Conservation (phyloP, 345 rosid species). For the Salix suchowensis region DNA sequence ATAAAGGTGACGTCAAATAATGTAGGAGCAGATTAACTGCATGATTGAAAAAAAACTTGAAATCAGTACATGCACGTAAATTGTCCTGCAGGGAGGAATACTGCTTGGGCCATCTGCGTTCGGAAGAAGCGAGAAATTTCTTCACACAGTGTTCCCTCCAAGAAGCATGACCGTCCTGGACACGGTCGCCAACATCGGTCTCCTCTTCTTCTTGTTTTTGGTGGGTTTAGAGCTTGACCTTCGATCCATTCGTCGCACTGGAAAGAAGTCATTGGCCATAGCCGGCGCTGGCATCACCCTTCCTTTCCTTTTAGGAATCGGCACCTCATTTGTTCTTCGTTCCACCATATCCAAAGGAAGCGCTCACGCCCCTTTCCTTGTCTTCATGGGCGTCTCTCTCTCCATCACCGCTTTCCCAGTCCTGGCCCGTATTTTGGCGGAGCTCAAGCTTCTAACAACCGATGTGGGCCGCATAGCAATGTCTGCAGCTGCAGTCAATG, state of each 20-base stretch:
- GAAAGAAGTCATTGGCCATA: conserved; percentile 51
- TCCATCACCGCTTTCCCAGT: conserved; percentile 52
- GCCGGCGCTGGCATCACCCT: conserved; percentile 62
- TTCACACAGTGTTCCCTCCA: conserved; percentile 46
- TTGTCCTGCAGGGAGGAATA: conserved; percentile 59
- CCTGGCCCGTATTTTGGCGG: conserved; percentile 44
- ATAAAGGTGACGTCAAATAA: too few relatives aligned
- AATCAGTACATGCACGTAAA: not conserved
- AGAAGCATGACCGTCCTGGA: conserved; percentile 66
- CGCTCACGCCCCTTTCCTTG: conserved; percentile 38
- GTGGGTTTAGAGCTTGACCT: conserved; percentile 81
- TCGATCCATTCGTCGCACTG: conserved; percentile 52
- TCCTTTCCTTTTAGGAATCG: conserved; percentile 63
- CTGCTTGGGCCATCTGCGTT: conserved; percentile 81
- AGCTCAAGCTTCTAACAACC: conserved; percentile 48
- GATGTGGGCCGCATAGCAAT: conserved; percentile 50
- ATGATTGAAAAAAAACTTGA: too few relatives aligned
- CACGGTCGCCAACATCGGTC: conserved; percentile 71
- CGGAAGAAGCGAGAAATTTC: conserved; percentile 50
- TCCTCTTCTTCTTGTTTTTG: conserved; percentile 69
- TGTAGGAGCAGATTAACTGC: too few relatives aligned
- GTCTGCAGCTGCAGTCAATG: conserved; percentile 49
- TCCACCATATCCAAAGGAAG: conserved; percentile 48
- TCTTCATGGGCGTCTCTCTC: conserved; percentile 49
- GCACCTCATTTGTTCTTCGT: conserved; percentile 57